Conservation (phyloP, 116 monocot genomes). For the Cymodocea nodosa region DNA sequence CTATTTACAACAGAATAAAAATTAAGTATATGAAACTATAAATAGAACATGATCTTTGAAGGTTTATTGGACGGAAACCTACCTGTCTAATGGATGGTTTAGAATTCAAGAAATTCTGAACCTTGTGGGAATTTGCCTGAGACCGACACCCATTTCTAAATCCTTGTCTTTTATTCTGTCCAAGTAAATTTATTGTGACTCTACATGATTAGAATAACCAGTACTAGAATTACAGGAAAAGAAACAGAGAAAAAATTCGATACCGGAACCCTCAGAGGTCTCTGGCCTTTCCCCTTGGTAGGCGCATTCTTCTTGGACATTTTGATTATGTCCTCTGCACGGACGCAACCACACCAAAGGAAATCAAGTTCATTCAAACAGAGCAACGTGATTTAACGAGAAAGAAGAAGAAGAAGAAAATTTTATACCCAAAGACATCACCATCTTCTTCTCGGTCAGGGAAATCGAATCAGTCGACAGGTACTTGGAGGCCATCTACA, state of each 20-base stretch:
- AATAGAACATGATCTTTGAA: background rate
- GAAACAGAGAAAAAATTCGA: background rate
- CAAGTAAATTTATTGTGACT: background rate
- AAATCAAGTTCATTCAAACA: background rate
- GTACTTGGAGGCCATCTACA: slow-evolving; percentile 57
- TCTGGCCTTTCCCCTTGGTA: slow-evolving; percentile 24
- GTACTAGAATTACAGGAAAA: background rate
- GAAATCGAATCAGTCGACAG: slow-evolving; percentile 53
- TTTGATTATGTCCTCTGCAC: slow-evolving; percentile 84
- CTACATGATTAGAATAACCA: background rate
- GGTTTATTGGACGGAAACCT: background rate
- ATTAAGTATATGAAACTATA: background rate
- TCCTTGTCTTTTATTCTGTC: slow-evolving; percentile 45
- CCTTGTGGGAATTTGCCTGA: slow-evolving; percentile 16
- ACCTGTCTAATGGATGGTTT: slow-evolving; percentile 82
- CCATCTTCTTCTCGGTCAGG: slow-evolving; percentile 94
- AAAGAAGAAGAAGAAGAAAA: background rate
- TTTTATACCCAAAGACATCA: slow-evolving; percentile 72
- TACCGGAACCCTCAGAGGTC: slow-evolving; percentile 41
- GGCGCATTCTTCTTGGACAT: slow-evolving; percentile 63
- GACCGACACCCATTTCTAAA: slow-evolving; percentile 21
- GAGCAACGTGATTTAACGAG: background rate
- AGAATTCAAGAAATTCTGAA: slow-evolving; percentile 50
- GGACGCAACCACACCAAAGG: background rate
- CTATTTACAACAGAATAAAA: slow-evolving; percentile 14